Base-by-base conservation (phyloP, 345 rosid genomes). In the Gossypium ekmanianum region DNA sequence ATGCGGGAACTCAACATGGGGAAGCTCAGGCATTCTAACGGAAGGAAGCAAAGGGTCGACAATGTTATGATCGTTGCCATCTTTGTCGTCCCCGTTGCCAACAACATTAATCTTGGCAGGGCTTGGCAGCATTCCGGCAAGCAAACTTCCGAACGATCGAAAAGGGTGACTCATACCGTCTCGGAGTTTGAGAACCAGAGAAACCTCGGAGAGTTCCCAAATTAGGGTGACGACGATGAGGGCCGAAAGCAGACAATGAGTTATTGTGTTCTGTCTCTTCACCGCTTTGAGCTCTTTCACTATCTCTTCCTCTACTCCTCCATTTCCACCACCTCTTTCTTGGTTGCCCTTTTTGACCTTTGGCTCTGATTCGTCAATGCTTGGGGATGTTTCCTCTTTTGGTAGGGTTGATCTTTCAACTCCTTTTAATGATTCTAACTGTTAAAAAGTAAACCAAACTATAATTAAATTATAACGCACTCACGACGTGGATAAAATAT, bases 181-280 rank as follows among this genome's bases (percentile, higher is more conserved):
- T 73, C 83, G 88, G 44, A 91, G 66, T 72, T 81, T 84, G 83
- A 88, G 71, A 75, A 92, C 61, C 57, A 94, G 77, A 0, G 94
- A 84, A 75, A 88, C 84, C 79, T 94, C 92, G 3, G 98, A 92
- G 45, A 92, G 64, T 80, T 92, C 97, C 97, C 98, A 94, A 5
- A 84, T 72, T n/a, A 89, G 27, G 3, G 97, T 91, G 34, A 94
- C 83, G 20, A 87, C 79, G 74, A 92, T 89, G 90, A 88, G 61
- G 69, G 74, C 82, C 4, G 97, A 88, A 41, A 94, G 83, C 7
- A 94, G 89, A 71, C 92, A 79, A 73, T 94, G 97, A 0, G 97
- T 92, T 9, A 87, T 57, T 6, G 69, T 63, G 76, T 92, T 94
- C 84, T 94, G 98, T 83, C 74, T 84, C 88, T 79, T 85, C 74